Base-by-base conservation (phyloP, 371 early-diverging fungal genomes). In the Aphelidium insulamus region DNA sequence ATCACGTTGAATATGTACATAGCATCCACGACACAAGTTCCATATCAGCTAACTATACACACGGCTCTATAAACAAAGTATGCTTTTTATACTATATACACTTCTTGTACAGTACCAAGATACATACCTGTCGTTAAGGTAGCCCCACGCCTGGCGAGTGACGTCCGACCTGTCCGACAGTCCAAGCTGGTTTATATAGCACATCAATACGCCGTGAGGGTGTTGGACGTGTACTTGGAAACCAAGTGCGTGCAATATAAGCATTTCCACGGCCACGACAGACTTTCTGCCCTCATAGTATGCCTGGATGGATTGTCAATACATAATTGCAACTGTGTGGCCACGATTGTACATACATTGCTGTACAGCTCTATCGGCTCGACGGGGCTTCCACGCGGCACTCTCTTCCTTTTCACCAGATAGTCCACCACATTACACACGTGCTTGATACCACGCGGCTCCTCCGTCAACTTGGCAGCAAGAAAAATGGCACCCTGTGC, bases 161-260 rank as follows among this genome's bases (percentile, higher is more conserved):
- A 92, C 48, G 3, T 40, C 57, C 11, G 67, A 57, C 37, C 83
- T 62, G 15, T 69, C 69, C 17, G 75, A 69, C 19, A 91, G 44
- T 14, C 64, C 78, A 21, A 94, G 52, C 18, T 72, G 66, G 33
- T 73, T 72, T 40, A 90, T 46, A 50, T 91, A 94, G 43, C 86
- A 87, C 40, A 90, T 67, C 76, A 91, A 68, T 31, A 82, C 59
- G 11, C 78, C 82, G 46, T 94, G 86, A 2, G 94, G 88, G 10
- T 82, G 65, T 47, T 90, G 77, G 0, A 91, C 92, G 43, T 87
- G 86, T 0, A 91, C 88, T 44, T 91, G 79, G 52, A 94, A 94
- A 2, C 78, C 88, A 3, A 92, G 62, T 14, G 62, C 61, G 22
- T 71, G 69, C 28, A 94, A 53, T 16, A 94, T 72, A 28, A 77